Base-by-base conservation (phyloP, 768 basidiomycete genomes). In the Rhodotorula taiwanensis region DNA sequence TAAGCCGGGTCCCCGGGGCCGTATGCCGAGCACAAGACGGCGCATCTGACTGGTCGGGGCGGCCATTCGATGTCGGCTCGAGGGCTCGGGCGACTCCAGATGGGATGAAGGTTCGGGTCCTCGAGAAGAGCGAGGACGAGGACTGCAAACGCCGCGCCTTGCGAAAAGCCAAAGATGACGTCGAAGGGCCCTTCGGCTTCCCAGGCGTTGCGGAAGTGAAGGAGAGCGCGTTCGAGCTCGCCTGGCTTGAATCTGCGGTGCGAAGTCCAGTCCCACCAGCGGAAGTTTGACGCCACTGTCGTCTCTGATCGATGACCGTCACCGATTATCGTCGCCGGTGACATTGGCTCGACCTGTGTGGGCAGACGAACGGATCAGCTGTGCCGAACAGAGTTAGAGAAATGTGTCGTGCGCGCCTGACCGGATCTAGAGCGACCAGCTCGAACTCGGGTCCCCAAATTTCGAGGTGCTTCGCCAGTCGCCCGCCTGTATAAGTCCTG, bases 121-220 rank as follows among this genome's bases (percentile, higher is more conserved):
- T 51, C 42, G 14, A 56, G 30, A 1, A 56, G 20, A 0, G 49
- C 55, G 13, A 25, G 9, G 9, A 62, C 28, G 31, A 62, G 25
- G 23, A 41, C 34, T 3, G 60, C 47, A 10, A 39, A 28, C 0
- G 53, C 54, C 0, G 48, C 47, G 20, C 60, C 60, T 25, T 42
- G 39, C 8, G 30, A 34, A 41, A 62, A 62, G 10, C 53, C 60
- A 5, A 41, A 36, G 11, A 62, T 28, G 54, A 31, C 60, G 48
- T 62, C 54, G 31, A 62, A 51, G 4, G 60, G 53, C 2, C 54
- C 60, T 5, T 55, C 6, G 3, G 30, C 27, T 33, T 55, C 54
- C 2, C 55, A 28, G 0, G 55, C 25, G 2, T 16, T 6, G 5
- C 54, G 48, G 0, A 62, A 31, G 39, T 55, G 44, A 10, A 5